Conservation (phyloP, 768 basidiomycete species). For the Rhizopogon roseolus region DNA sequence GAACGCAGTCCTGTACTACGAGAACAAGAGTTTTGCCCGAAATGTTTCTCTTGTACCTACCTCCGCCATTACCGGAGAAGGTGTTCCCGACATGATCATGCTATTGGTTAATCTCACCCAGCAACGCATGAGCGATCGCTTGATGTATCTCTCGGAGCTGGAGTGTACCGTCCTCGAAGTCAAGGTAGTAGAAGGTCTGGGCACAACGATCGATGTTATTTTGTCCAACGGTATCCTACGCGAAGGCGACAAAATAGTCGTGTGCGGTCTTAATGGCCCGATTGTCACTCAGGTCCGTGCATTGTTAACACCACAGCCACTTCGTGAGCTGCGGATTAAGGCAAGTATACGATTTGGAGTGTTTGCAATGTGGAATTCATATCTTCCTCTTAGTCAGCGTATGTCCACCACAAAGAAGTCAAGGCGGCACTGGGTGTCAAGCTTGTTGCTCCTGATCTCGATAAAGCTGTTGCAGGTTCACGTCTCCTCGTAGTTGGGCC, state of each 20-base stretch:
- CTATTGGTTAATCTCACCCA: constrained; percentile 95
- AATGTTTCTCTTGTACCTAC: constrained; percentile 97
- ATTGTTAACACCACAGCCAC: constrained; percentile 90
- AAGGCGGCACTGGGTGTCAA: constrained; percentile 97
- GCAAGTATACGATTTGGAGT: constrained; percentile 32
- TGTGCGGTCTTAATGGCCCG: constrained; percentile 96
- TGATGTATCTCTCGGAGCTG: constrained; percentile 97
- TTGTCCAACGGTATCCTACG: constrained; percentile 89
- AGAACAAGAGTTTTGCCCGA: constrained; percentile 91
- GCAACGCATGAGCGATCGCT: constrained; percentile 92
- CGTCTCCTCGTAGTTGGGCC: constrained; percentile 88
- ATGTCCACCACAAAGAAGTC: constrained; percentile 96
- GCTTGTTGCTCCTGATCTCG: constrained; percentile 89
- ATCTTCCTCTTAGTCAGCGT: constrained; percentile 60
- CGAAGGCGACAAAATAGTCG: constrained; percentile 91
- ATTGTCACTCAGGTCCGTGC: constrained; percentile 95
- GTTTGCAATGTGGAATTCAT: constrained; percentile 1
- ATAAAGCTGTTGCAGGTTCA: constrained; percentile 97
- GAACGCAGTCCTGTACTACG: constrained; percentile 93
- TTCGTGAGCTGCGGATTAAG: constrained; percentile 95
- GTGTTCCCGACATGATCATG: constrained; percentile 99
- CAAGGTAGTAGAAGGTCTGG: constrained; percentile 96
- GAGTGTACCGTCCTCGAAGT: constrained; percentile 99
- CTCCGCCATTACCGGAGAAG: constrained; percentile 97
- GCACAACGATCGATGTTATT: constrained; percentile 96